Conservation (phyloP, 1,284 basidiomycete genomes). For the Cutaneotrichosporon spelunceum region DNA sequence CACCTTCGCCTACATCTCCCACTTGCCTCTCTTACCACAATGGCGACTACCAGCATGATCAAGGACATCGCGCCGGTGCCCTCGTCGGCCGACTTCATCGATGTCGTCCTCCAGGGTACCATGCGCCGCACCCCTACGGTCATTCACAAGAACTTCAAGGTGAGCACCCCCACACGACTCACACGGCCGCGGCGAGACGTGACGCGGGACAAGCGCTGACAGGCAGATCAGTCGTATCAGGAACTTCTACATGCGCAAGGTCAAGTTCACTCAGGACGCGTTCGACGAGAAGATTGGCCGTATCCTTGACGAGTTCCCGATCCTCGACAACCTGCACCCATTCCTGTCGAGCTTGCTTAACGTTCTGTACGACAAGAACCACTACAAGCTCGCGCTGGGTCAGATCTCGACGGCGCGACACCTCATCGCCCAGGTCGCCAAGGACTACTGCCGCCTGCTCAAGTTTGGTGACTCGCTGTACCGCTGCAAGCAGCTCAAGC, state of each 20-base stretch:
- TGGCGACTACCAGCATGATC: constrained; percentile 48
- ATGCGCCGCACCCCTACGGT: constrained; percentile 92
- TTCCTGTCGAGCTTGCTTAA: constrained; percentile 92
- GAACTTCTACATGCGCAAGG: constrained; percentile 92
- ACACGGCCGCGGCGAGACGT: no score
- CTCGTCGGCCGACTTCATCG: constrained; percentile 89
- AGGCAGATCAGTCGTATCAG: constrained; percentile 77
- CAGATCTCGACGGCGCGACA: constrained; percentile 90
- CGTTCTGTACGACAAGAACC: constrained; percentile 96
- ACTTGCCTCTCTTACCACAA: not conserved
- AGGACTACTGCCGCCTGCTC: constrained; percentile 89
- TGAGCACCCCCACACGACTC: no score
- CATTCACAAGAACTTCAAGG: constrained; percentile 78
- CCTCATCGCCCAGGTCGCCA: constrained; percentile 90
- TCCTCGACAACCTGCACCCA: constrained; percentile 93
- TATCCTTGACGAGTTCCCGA: constrained; percentile 92
- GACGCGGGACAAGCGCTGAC: constrained; percentile 51
- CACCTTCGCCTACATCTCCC: not conserved
- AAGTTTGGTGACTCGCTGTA: constrained; percentile 96
- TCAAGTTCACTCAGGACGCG: constrained; percentile 97
- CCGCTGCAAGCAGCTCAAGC: constrained; percentile 94
- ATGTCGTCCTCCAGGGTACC: constrained; percentile 87
- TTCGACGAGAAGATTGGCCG: constrained; percentile 95
- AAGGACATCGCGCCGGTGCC: constrained; percentile 97
- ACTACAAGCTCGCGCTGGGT: constrained; percentile 94